Evolutionary conservation across 306 rosid species (phyloP).

Genomic region (Alnus rubra): DNA sequence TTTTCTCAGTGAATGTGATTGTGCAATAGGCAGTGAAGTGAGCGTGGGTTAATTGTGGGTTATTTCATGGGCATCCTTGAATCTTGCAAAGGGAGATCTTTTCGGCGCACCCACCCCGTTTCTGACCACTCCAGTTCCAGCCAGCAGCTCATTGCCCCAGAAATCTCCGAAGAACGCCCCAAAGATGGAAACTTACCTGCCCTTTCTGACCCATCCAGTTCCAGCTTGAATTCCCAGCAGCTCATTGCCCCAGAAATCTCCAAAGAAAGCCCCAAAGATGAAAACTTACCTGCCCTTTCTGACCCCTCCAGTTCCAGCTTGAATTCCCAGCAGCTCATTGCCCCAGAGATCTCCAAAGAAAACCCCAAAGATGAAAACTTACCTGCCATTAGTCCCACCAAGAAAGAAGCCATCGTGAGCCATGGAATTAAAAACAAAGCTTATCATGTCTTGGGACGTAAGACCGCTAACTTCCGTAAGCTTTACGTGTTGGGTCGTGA

Average conservation of each 20-base stretch:
- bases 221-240: conserved; percentile 42
- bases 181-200: conserved; percentile 31
- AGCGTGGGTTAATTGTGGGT: conserved; percentile 30
- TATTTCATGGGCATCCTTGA: conserved; percentile 30
- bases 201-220: conserved; percentile 29
- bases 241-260: conserved; percentile 40
- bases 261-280: conserved; percentile 29
- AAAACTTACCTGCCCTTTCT: conserved; percentile 42
- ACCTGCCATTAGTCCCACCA: conserved; percentile 29
- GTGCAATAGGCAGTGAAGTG: conserved; percentile 36
- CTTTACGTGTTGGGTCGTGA: conserved; percentile 79
- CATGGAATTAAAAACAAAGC: conserved; percentile 63
- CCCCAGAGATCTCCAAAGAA: conserved; percentile 44
- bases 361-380: conserved; percentile 20
- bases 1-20: conserved; percentile 14
- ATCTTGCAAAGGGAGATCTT: too few species aligned
- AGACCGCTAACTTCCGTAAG: conserved; percentile 83
- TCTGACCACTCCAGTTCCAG: conserved; percentile 34
- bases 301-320: conserved; percentile 45
- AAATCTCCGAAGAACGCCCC: conserved; percentile 34
- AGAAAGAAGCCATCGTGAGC: conserved; percentile 60
- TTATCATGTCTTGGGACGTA: conserved; percentile 83
- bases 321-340: conserved; percentile 38
- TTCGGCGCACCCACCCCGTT: too few species aligned
- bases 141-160: conserved; percentile 41